phyloP scores from a whole-genome alignment of 768 basidiomycete genomes.

The Termitomyces heimii region DNA sequence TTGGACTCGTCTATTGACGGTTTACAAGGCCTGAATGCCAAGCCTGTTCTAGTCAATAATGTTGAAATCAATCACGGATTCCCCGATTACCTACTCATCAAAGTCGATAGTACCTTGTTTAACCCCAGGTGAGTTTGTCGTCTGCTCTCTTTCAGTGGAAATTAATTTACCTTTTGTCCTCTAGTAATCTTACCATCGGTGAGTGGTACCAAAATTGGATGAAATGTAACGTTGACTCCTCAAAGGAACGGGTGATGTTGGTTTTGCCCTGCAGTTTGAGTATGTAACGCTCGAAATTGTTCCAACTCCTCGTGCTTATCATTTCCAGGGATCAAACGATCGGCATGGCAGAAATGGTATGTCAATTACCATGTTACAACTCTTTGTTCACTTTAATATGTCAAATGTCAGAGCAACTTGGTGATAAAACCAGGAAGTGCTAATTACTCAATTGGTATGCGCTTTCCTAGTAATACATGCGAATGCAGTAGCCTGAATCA shows the following conservation, averaged over 20 bases:
- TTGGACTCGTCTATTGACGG: constrained; percentile 56
- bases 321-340: constrained; percentile 40
- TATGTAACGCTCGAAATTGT: constrained; percentile 19
- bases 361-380: constrained; percentile 4
- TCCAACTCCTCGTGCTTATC: neutral
- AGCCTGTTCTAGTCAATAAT: constrained; percentile 48
- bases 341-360: constrained; percentile 52
- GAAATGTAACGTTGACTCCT: constrained; percentile 23
- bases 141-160: constrained; percentile 13
- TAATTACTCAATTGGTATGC: constrained; percentile 48
- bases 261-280: constrained; percentile 54
- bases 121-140: constrained; percentile 53
- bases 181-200: constrained; percentile 40
- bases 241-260: constrained; percentile 55
- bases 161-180: neutral
- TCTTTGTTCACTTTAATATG: neutral
- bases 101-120: constrained; percentile 50
- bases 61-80: constrained; percentile 68
- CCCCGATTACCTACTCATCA: constrained; percentile 62
- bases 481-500: neutral
- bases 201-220: constrained; percentile 4
- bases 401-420: constrained; percentile 36
- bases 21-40: constrained; percentile 55
- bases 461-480: neutral
- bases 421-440: constrained; percentile 54